These are phyloP conservation scores for Artomyces pyxidatus DNA, from an alignment of 768 basidiomycete genomes.

Conservation along the genomic window DNA sequence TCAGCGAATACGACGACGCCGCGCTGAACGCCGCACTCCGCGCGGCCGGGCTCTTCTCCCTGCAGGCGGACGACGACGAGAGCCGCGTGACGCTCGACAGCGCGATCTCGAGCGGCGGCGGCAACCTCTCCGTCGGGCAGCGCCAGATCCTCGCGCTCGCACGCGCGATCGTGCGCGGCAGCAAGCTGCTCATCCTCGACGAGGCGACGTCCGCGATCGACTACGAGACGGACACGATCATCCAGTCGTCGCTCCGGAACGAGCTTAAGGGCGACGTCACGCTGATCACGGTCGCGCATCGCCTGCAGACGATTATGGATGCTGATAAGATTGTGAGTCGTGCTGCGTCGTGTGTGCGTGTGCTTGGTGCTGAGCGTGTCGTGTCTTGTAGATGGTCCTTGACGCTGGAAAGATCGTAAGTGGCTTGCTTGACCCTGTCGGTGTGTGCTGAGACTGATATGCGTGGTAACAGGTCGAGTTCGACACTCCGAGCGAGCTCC, in stretches of 20 bases:
- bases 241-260: conserved; percentile 47
- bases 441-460: too few species aligned
- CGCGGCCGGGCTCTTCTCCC: conserved; percentile 36
- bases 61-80: conserved; percentile 31
- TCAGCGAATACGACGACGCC: conserved; percentile 45
- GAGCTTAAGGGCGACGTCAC: conserved; percentile 37
- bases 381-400: conserved; percentile 30
- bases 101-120: conserved; percentile 33
- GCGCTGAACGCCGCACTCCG: conserved; percentile 40
- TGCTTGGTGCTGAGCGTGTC: background rate
- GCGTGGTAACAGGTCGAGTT: conserved; percentile 35
- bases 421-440: background rate
- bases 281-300: conserved; percentile 51
- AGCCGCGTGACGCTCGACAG: conserved; percentile 37
- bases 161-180: conserved; percentile 47
- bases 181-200: conserved; percentile 51
- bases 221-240: conserved; percentile 47
- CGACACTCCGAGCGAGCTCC: conserved; percentile 35
- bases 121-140: conserved; percentile 50
- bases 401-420: conserved; percentile 34
- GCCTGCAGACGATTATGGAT: conserved; percentile 51
- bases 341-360: too few species aligned
- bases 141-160: conserved; percentile 54
- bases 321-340: conserved; percentile 47
- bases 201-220: conserved; percentile 33